A percentile compares a stretch with the other conserved stretches of the same genome.
These are phyloP conservation scores for Pyricularia pennisetigena DNA, from an alignment of 2,329 filamentous ascomycete species.

Conservation along the genomic window DNA sequence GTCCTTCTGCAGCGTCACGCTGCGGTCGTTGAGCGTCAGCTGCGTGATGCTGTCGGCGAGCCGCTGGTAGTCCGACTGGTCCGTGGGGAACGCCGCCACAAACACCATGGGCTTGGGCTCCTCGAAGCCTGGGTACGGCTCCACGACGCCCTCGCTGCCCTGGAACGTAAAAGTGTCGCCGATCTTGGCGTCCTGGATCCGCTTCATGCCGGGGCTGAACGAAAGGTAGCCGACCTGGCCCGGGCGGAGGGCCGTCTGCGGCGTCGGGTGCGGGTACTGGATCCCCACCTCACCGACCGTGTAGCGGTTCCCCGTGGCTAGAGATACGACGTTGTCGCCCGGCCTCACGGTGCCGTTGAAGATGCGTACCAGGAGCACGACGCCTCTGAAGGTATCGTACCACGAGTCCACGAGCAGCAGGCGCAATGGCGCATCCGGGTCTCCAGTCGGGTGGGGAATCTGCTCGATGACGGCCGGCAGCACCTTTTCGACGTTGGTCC, in stretches of 20 bases:
- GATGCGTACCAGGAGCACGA: slow-evolving; percentile 80
- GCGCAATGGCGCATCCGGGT: slow-evolving; percentile 59
- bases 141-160: slow-evolving; percentile 64
- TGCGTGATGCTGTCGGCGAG: slow-evolving; percentile 92
- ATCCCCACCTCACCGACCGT: slow-evolving; percentile 94
- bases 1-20: slow-evolving; percentile 88
- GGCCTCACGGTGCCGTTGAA: slow-evolving; percentile 80
- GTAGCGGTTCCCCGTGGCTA: slow-evolving; percentile 83
- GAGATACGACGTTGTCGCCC: slow-evolving; percentile 78
- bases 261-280: slow-evolving; percentile 81
- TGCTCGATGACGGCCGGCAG: slow-evolving; percentile 78
- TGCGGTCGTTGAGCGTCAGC: slow-evolving; percentile 87
- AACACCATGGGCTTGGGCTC: slow-evolving; percentile 99
- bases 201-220: slow-evolving; percentile 98
- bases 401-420: slow-evolving; percentile 93
- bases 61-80: slow-evolving; percentile 77
- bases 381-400: slow-evolving; percentile 95
- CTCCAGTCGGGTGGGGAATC: slow-evolving; percentile 72
- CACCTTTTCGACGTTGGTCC: slow-evolving; percentile 73
- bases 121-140: slow-evolving; percentile 84
- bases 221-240: slow-evolving; percentile 94
- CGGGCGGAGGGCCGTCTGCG: slow-evolving; percentile 70
- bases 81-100: slow-evolving; percentile 89
- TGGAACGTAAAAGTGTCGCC: slow-evolving; percentile 89
- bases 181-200: slow-evolving; percentile 87